phyloP scores from a whole-genome alignment of 78 protist species.

The Dictyostelium discoideum region DNA sequence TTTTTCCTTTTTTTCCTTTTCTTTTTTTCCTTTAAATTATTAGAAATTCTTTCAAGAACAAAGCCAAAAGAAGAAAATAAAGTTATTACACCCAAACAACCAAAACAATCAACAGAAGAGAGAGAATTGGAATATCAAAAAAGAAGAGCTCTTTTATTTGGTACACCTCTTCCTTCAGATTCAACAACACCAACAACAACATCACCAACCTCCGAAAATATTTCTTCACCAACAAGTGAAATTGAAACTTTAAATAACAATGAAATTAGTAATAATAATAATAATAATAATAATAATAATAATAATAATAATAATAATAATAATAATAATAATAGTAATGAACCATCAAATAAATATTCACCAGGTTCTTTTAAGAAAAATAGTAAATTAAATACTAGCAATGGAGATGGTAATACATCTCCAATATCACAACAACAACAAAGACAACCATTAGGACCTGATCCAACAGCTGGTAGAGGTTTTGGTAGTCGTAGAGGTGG shows the following conservation, averaged over 20 bases:
- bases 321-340: background rate
- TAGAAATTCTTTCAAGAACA: conserved; percentile 52
- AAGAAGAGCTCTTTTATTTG: conserved; percentile 63
- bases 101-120: conserved; percentile 46
- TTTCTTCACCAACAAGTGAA: background rate
- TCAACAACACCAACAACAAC: background rate
- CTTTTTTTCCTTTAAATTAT: background rate
- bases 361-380: conserved; percentile 40
- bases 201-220: background rate
- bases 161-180: background rate
- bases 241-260: background rate
- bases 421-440: background rate
- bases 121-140: conserved; percentile 30
- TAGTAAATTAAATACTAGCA: background rate
- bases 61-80: conserved; percentile 18
- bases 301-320: background rate
- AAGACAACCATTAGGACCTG: conserved; percentile 71
- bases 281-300: background rate
- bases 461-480: conserved; percentile 37
- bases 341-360: conserved; percentile 27
- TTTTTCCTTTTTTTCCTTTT: background rate
- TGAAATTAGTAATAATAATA: too few species aligned
- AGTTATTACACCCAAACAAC: background rate
- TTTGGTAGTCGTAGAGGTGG: conserved; percentile 53
- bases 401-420: background rate